These are phyloP conservation scores for Suillus lakei DNA, from an alignment of 768 basidiomycete species.

Conservation along the genomic window DNA sequence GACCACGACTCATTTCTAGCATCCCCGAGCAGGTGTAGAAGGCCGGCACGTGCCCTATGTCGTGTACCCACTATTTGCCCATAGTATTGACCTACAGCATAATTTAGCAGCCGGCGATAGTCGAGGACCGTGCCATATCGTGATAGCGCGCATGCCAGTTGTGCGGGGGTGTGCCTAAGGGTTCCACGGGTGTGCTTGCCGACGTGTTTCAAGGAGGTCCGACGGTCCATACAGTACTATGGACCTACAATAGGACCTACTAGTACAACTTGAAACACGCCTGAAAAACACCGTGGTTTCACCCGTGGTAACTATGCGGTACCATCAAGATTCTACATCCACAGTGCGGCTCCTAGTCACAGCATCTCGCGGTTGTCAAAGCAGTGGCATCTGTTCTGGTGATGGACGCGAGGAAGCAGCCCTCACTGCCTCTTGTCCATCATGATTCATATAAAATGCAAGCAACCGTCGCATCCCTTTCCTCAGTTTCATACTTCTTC, in stretches of 20 bases:
- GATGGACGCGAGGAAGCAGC: neutral
- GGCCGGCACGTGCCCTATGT: no score
- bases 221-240: neutral
- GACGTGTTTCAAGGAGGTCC: neutral
- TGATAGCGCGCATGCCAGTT: neutral
- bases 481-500: conserved; percentile 10
- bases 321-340: no score
- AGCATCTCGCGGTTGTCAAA: neutral
- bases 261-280: neutral
- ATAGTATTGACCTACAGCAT: neutral
- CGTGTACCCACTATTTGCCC: no score
- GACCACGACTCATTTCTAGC: no score
- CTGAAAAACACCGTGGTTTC: no score
- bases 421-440: conserved; percentile 27
- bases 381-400: neutral
- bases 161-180: no score
- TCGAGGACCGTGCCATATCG: neutral
- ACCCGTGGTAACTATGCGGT: no score
- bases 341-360: neutral
- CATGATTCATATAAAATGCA: conserved; percentile 25
- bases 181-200: neutral
- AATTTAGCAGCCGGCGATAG: neutral
- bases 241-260: neutral
- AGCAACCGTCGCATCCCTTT: neutral
- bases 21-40: no score